phyloP scores from a whole-genome alignment of 1,284 basidiomycete species.

The Dichomitus squalens region DNA sequence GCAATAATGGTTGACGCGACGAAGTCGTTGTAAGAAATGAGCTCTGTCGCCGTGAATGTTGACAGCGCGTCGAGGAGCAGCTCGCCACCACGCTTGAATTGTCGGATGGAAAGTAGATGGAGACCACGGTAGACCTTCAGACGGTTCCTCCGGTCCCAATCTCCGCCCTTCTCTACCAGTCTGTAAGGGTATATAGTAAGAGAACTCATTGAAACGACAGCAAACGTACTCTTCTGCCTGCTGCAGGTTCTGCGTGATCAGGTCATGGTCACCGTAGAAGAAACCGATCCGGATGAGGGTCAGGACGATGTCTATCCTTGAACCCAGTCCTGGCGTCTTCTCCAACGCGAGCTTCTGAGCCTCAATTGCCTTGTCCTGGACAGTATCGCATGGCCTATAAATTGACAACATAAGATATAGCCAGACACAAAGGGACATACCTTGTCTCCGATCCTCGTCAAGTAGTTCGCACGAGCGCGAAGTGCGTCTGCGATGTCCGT shows the following conservation, averaged over 20 bases:
- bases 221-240: slow-evolving; percentile 79
- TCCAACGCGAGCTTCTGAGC: slow-evolving; percentile 87
- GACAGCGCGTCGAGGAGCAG: slow-evolving; percentile 90
- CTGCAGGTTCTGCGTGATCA: slow-evolving; percentile 76
- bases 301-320: slow-evolving; percentile 91
- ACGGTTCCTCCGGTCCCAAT: slow-evolving; percentile 97
- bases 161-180: slow-evolving; percentile 93
- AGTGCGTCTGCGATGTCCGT: slow-evolving; percentile 91
- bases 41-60: slow-evolving; percentile 93
- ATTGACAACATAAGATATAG: background rate
- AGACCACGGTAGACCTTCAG: slow-evolving; percentile 95
- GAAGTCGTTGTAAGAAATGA: slow-evolving; percentile 91
- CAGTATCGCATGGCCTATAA: background rate
- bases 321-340: slow-evolving; percentile 93
- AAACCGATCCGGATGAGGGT: slow-evolving; percentile 90
- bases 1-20: slow-evolving; percentile 86
- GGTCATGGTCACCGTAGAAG: slow-evolving; percentile 84
- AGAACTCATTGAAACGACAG: background rate
- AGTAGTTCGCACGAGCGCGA: slow-evolving; percentile 83
- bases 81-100: slow-evolving; percentile 71
- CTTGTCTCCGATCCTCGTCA: slow-evolving; percentile 93
- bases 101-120: slow-evolving; percentile 85
- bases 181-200: slow-evolving; percentile 40
- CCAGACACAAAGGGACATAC: slow-evolving; percentile 40
- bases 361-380: slow-evolving; percentile 70